phyloP scores from a whole-genome alignment of 1,284 basidiomycete genomes.

The Leccinum laetum region DNA sequence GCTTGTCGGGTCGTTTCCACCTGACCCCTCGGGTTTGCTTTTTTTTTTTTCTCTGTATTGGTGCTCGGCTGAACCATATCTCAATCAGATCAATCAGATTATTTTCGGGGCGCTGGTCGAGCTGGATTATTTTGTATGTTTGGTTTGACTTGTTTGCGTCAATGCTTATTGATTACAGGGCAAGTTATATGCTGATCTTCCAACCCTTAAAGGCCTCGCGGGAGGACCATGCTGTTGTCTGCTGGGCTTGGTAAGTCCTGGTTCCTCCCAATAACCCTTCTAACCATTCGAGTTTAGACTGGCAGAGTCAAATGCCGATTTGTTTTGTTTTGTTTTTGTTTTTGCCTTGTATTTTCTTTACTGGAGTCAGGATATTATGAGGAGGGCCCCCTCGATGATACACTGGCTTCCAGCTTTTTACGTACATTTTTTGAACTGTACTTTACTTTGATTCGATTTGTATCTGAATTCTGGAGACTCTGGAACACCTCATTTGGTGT shows the following conservation, averaged over 20 bases:
- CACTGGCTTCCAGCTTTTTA: neutral
- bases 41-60: neutral
- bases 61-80: neutral
- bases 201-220: neutral
- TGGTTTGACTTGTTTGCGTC: neutral
- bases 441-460: neutral
- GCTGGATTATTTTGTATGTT: neutral
- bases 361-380: neutral
- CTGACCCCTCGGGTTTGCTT: neutral
- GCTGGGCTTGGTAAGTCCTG: neutral
- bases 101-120: neutral
- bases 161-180: neutral
- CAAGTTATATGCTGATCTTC: neutral
- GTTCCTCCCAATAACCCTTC: neutral
- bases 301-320: neutral
- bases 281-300: neutral
- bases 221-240: neutral
- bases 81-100: neutral
- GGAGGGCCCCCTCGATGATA: neutral
- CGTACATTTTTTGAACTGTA: neutral
- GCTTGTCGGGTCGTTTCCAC: neutral
- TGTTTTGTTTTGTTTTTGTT: neutral
- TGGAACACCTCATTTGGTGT: neutral
- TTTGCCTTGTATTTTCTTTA: neutral
- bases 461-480: neutral